phyloP scores from a whole-genome alignment of 202 grass and related monocot genomes.

The Setaria viridis region DNA sequence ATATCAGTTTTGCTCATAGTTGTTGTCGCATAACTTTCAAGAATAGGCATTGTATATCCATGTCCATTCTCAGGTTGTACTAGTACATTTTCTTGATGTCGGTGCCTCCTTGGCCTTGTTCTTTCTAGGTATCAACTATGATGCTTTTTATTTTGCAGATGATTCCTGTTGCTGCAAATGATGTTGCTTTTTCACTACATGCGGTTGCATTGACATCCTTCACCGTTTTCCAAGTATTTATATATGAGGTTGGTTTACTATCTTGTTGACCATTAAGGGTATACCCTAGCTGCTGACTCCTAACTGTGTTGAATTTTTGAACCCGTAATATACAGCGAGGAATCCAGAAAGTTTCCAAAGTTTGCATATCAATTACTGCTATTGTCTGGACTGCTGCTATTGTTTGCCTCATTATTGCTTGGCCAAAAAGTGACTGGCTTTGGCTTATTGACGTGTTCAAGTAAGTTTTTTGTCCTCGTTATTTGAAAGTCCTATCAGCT shows the following conservation, averaged over 20 bases:
- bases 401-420: conserved; percentile 79
- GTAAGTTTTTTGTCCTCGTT: conserved; percentile 60
- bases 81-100: neutral
- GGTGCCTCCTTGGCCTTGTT: conserved; percentile 8
- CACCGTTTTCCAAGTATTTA: conserved; percentile 92
- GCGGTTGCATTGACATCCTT: conserved; percentile 91
- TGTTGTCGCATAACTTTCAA: neutral
- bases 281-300: conserved; percentile 14
- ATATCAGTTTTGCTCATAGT: neutral
- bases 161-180: conserved; percentile 97
- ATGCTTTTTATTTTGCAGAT: conserved; percentile 49
- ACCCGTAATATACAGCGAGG: conserved; percentile 72
- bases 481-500: neutral
- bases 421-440: conserved; percentile 81
- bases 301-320: conserved; percentile 28
- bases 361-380: conserved; percentile 68
- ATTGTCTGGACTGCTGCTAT: conserved; percentile 68
- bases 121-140: neutral
- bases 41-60: neutral
- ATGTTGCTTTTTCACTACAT: conserved; percentile 93
- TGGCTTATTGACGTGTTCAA: conserved; percentile 94
- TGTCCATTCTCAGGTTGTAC: neutral
- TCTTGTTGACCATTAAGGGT: conserved; percentile 2
- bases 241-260: conserved; percentile 83
- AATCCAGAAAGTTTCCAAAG: conserved; percentile 86